A percentile compares a stretch with the other conserved stretches of the same genome.
Conservation (phyloP, 441 rosid species). For the Populus trichocarpa region DNA sequence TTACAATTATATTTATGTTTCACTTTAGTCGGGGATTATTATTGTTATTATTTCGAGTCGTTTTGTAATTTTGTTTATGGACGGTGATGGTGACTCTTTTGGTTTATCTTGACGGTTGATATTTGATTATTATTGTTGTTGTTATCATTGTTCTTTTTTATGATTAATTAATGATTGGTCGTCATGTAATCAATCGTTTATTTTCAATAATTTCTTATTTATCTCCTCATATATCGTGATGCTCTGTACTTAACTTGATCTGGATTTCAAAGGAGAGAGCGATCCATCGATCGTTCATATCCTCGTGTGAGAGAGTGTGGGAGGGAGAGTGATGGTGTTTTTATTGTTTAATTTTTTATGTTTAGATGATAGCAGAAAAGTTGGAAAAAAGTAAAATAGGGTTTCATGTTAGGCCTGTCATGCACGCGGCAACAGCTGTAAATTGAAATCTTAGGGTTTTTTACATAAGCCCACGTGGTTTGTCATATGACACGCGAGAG, state of each 20-base stretch:
- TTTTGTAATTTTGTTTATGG: constrained; percentile 17
- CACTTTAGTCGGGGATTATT: constrained; percentile 1
- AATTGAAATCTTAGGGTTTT: neutral
- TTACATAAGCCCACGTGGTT: constrained; percentile 1
- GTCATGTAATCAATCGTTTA: neutral
- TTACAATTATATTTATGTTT: neutral
- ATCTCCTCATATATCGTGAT: neutral
- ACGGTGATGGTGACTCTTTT: constrained; percentile 24
- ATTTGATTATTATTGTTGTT: constrained; percentile 12
- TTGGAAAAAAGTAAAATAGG: neutral
- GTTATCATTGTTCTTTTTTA: too few relatives aligned
- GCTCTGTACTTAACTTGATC: too few relatives aligned
- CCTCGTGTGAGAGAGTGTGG: too few relatives aligned
- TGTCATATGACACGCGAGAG: neutral
- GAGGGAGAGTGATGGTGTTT: neutral
- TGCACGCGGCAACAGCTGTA: neutral
- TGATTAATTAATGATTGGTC: neutral
- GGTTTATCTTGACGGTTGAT: constrained; percentile 19
- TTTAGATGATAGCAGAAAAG: neutral
- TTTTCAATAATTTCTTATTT: neutral
- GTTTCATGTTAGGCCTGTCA: too few relatives aligned
- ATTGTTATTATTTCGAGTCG: too few relatives aligned
- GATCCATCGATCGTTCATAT: too few relatives aligned
- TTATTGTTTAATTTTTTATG: neutral
- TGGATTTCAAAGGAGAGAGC: too few relatives aligned